Evolutionary conservation across 2,329 filamentous ascomycete species (phyloP), one percentile per base, ranked within the genome.

Genomic region (Dendrostoma leiphaemia): DNA sequence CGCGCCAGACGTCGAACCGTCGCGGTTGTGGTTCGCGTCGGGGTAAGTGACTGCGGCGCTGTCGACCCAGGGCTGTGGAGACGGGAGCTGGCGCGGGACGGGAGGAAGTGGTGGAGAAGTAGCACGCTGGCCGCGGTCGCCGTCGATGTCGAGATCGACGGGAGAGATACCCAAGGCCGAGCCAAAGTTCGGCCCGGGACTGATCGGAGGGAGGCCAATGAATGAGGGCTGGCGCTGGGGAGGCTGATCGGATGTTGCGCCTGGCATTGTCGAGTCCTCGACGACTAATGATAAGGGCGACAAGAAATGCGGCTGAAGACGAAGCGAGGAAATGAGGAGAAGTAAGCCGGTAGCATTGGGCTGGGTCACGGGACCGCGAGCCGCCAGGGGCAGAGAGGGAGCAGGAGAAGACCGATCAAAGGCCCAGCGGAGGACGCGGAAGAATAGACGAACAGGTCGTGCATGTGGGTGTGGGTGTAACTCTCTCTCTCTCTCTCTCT

Each of bases 131-230:
- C 6, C 51, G 31, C 21, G 32, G 47, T 73, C 29, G 47, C 17
- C 28, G 48, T 21, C 67, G 24, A 74, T 69, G 23, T 70, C 69
- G 26, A 69, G 67, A 17, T 67, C 64, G 32, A 66, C 65, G 52
- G 79, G 60, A 17, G 63, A 64, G 29, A 75, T 62, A 38, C 77
- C 78, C 65, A 86, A 81, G 3, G 79, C 81, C 15, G 83, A 85
- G 37, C 52, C 45, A 29, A 58, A 55, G 23, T 52, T 48, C 17
- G 56, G 56, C 6, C 56, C 56, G 12, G 56, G 56, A 13, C 74
- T 76, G 54, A 86, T 83, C 1, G 80, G 81, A 3, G 83, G 83
- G 34, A 86, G 66, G 1, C 80, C 80, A 21, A 78, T 69, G 58
- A 85, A 85, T 1, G 80, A 82, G 1, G 77, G 71, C 10, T 74